Conservation (phyloP, 2,329 filamentous ascomycete genomes). For the Ceratocystis colombiana region DNA sequence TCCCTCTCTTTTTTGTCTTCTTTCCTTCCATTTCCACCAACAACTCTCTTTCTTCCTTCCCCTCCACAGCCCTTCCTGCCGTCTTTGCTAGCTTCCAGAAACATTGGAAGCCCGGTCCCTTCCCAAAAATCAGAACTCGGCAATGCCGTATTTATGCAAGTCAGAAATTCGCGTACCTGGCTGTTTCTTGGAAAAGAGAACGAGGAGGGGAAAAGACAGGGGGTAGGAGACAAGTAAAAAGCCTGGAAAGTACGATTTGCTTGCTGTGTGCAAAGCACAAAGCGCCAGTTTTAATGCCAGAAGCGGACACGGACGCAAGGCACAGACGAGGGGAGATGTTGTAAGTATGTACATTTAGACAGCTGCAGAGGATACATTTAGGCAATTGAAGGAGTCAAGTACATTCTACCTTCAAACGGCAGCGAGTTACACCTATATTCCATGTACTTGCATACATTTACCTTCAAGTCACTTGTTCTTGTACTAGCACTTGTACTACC, state of each 20-base stretch:
- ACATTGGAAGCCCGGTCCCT: not conserved
- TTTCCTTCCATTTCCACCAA: not conserved
- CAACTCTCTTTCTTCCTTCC: not conserved
- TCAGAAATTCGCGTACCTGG: not conserved
- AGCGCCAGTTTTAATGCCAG: slow-evolving; percentile 4
- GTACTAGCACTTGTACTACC: no score
- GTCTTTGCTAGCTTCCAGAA: not conserved
- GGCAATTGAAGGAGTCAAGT: no score
- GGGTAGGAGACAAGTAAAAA: not conserved
- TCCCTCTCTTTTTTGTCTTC: not conserved
- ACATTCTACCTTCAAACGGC: no score
- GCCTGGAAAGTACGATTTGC: no score
- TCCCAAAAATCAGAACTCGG: not conserved
- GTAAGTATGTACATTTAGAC: not conserved
- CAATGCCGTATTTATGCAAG: slow-evolving; percentile 12
- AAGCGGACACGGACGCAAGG: not conserved
- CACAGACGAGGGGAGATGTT: not conserved
- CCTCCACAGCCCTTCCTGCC: not conserved
- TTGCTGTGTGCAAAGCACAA: not conserved
- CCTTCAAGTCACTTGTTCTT: no score
- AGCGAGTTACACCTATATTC: no score
- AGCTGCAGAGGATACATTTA: not conserved
- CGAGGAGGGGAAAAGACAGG: not conserved
- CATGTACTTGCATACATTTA: no score
- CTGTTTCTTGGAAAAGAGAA: not conserved